Conservation (phyloP, 352 stramenopile genomes). For the Phytopythium sindhum region DNA sequence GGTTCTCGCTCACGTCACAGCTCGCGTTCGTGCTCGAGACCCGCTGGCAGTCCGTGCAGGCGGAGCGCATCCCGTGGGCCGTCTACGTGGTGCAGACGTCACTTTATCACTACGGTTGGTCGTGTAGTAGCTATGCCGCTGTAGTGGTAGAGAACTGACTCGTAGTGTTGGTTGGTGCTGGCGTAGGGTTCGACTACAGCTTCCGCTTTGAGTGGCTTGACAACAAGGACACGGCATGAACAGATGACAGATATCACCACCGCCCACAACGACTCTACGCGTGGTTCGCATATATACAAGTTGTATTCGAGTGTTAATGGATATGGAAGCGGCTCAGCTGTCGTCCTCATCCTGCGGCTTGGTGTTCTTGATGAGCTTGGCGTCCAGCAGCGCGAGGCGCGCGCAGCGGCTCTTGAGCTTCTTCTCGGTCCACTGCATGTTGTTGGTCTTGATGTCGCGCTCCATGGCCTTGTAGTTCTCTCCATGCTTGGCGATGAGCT, state of each 20-base stretch:
- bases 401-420: conserved; percentile 72
- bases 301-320: not conserved
- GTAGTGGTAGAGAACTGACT: not conserved
- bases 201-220: not conserved
- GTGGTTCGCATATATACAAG: not conserved
- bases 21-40: conserved; percentile 28
- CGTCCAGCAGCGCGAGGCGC: conserved; percentile 69
- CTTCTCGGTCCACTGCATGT: conserved; percentile 78
- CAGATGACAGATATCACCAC: not conserved
- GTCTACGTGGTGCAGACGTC: conserved; percentile 20
- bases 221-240: not conserved
- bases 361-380: conserved; percentile 55
- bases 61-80: conserved; percentile 20
- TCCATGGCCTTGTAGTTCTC: conserved; percentile 77
- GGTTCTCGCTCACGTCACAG: conserved; percentile 16
- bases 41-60: conserved; percentile 14
- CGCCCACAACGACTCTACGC: not conserved
- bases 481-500: conserved; percentile 63
- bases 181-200: not conserved
- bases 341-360: not conserved
- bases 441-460: conserved; percentile 83
- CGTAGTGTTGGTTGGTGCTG: not conserved
- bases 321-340: not conserved
- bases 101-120: conserved; percentile 14
- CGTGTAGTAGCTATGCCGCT: too few species aligned